Evolutionary conservation across 306 rosid species (phyloP).

Genomic region (Morella rubra): DNA sequence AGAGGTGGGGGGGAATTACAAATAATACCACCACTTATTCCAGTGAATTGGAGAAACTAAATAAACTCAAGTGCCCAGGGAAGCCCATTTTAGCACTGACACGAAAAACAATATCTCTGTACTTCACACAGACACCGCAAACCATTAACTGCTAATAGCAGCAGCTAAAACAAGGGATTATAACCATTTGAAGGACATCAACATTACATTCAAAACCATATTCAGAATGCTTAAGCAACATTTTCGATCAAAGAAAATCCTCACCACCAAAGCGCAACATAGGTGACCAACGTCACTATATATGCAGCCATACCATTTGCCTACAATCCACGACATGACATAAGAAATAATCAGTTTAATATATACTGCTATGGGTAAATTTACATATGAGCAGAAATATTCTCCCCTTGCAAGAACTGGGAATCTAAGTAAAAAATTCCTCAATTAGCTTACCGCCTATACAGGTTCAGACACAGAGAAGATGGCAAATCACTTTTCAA

Average conservation of each 20-base stretch:
- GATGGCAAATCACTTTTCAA: not conserved
- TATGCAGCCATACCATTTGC: constrained; percentile 86
- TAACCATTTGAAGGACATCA: not conserved
- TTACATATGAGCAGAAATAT: too few species aligned
- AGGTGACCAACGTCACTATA: constrained; percentile 63
- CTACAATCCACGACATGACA: constrained; percentile 35
- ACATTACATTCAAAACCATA: not conserved
- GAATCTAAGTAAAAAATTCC: not conserved
- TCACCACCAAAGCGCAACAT: constrained; percentile 84
- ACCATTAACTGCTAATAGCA: not conserved
- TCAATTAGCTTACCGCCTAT: not conserved
- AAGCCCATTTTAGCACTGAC: not conserved
- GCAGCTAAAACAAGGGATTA: not conserved
- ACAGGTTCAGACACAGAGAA: constrained; percentile 3
- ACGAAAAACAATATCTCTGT: not conserved
- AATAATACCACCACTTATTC: not conserved
- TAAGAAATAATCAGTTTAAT: not conserved
- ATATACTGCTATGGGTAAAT: too few species aligned
- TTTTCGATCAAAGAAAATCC: constrained; percentile 13
- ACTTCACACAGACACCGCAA: not conserved
- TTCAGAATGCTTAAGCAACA: constrained; percentile 1
- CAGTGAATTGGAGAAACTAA: not conserved
- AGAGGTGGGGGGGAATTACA: too few species aligned
- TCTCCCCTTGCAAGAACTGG: not conserved
- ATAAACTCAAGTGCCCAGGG: not conserved